Evolutionary conservation across 2,329 filamentous ascomycete genomes (phyloP), one percentile per base, ranked within the genome.

Genomic region (Fragosphaeria purpurea): DNA sequence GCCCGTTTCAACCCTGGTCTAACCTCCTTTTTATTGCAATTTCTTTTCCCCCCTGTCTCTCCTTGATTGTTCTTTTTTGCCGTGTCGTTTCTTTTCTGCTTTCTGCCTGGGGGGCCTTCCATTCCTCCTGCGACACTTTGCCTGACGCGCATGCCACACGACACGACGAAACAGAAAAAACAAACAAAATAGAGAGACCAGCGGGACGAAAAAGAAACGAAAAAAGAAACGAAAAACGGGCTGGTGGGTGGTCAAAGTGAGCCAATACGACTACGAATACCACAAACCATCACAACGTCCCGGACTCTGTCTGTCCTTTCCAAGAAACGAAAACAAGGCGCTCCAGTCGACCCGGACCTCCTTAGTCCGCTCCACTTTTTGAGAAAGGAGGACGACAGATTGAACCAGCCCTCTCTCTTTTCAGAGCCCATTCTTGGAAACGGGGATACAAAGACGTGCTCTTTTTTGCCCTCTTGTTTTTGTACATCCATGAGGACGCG

Each of bases 1-100:
- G 44, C 48, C 46, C 44, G 43, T 47, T 52, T 50, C 47, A 50
- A 22, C 46, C 55, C 52, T 53, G 40, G 52, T 53, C 50, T 41
- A 51, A 49, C 50, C 52, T 52, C 55, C 52, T 54, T 48, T 47
- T 48, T 47, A 50, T 47, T 51, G 52, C 50, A 56, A 56, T 56
- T 51, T 56, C 46, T 51, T 56, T 51, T 56, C 46, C 50, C 54
- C 51, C 47, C 51, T 53, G 46, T 48, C 50, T 11, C 41, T 32
- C 43, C 47, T 53, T 44, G 7, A 48, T 48, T 48, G 7, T 32
- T 30, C 22, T 32, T 46, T 12, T 37, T 44, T 44, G 33, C 33
- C 37, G 37, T 33, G 32, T 31, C 33, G 32, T 7, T 37, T 1
- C 7, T 37, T 11, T 37, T 37, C 35, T 37, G 7, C 7, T 37